These are phyloP conservation scores for Penicillium turbatum DNA, from an alignment of 495 filamentous ascomycete genomes.

Conservation along the genomic window DNA sequence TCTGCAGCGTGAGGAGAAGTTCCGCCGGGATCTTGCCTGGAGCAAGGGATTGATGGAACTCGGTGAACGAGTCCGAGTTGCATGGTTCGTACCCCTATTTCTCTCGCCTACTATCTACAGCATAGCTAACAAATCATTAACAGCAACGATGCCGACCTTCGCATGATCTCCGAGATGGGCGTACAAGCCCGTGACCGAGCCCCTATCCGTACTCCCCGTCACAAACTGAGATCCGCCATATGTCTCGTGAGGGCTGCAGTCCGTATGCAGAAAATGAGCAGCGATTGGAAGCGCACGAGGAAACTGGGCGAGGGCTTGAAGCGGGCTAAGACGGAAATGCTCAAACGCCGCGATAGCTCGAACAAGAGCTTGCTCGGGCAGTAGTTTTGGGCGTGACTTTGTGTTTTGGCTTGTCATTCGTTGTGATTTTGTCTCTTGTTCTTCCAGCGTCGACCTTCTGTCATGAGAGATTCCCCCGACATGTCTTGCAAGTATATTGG, in stretches of 20 bases:
- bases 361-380: constrained; percentile 20
- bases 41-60: constrained; percentile 81
- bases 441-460: constrained; percentile 23
- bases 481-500: constrained; percentile 23
- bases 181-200: constrained; percentile 44
- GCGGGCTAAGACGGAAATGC: constrained; percentile 43
- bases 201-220: constrained; percentile 31
- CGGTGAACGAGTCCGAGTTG: constrained; percentile 61
- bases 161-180: constrained; percentile 76
- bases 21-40: constrained; percentile 73
- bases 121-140: constrained; percentile 17
- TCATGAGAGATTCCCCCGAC: constrained; percentile 30
- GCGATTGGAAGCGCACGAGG: constrained; percentile 48
- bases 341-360: constrained; percentile 39
- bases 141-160: constrained; percentile 89
- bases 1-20: constrained; percentile 70
- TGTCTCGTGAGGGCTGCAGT: constrained; percentile 50
- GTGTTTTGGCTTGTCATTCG: constrained; percentile 7
- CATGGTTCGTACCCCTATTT: constrained; percentile 66
- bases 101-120: constrained; percentile 9
- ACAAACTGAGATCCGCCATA: constrained; percentile 48
- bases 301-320: constrained; percentile 44
- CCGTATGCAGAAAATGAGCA: constrained; percentile 51
- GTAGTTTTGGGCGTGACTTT: no score
- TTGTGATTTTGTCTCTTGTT: constrained; percentile 16